A percentile compares a stretch with the other conserved stretches of the same genome.
Evolutionary conservation across 495 filamentous ascomycete species (phyloP).

Genomic region (Zalerion maritima): DNA sequence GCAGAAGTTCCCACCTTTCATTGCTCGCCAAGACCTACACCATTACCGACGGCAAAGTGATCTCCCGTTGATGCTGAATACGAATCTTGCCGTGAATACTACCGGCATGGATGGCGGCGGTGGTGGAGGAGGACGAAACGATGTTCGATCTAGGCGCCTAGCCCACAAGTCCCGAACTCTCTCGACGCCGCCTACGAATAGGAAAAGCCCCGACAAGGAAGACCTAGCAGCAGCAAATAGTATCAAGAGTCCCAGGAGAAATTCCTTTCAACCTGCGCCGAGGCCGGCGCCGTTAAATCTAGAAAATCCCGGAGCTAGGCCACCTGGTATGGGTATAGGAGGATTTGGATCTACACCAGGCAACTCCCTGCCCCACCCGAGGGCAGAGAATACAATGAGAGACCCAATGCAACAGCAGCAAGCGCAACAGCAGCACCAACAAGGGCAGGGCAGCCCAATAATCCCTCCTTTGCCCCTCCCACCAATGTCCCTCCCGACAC

Average conservation of each 20-base stretch:
- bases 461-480: conserved; percentile 61
- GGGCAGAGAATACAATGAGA: too few relatives aligned
- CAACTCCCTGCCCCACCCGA: too few relatives aligned
- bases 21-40: too few relatives aligned
- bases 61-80: too few relatives aligned
- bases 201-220: conserved; percentile 8
- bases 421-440: conserved; percentile 12
- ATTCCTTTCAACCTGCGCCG: conserved; percentile 19
- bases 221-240: not conserved
- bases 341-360: too few relatives aligned
- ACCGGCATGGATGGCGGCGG: conserved; percentile 1
- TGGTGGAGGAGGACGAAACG: conserved; percentile 8
- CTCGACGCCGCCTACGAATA: conserved; percentile 28
- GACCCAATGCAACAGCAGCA: conserved; percentile 4
- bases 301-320: conserved; percentile 10
- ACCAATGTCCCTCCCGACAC: conserved; percentile 73
- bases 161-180: conserved; percentile 20
- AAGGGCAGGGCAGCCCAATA: conserved; percentile 38
- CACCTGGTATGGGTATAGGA: conserved; percentile 4
- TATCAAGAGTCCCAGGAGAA: conserved; percentile 9
- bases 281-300: conserved; percentile 18
- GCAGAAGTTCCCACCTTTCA: too few relatives aligned
- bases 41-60: too few relatives aligned
- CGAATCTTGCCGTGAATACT: conserved; percentile 1
- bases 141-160: conserved; percentile 16